A percentile compares a stretch with the other conserved stretches of the same genome.
These are phyloP conservation scores for Podospora pseudopauciseta DNA, from an alignment of 495 filamentous ascomycete species.

Conservation along the genomic window DNA sequence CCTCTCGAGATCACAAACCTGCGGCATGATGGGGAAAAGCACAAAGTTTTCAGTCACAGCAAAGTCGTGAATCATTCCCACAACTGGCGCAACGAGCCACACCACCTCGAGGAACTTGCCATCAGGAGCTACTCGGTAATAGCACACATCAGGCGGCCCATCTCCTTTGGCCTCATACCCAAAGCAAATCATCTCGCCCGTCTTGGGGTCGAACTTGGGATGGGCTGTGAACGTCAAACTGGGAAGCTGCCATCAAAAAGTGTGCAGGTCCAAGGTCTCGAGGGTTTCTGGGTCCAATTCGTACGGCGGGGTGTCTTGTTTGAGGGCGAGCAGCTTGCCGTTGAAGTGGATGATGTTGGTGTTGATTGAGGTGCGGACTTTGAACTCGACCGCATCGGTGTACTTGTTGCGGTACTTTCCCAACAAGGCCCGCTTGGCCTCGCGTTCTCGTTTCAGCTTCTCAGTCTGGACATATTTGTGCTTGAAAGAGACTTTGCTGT, in stretches of 20 bases:
- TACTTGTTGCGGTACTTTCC: neutral
- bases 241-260: constrained; percentile 56
- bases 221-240: constrained; percentile 57
- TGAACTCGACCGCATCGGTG: neutral
- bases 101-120: constrained; percentile 8
- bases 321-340: constrained; percentile 50
- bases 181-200: constrained; percentile 55
- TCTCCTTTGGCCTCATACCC: constrained; percentile 42
- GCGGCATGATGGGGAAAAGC: constrained; percentile 6
- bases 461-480: neutral
- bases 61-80: constrained; percentile 13
- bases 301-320: constrained; percentile 54
- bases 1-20: neutral
- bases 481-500: neutral
- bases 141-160: no score
- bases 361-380: neutral
- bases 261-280: constrained; percentile 51
- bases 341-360: neutral
- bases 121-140: neutral
- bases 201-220: constrained; percentile 59
- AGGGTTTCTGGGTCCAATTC: constrained; percentile 54
- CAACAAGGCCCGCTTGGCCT: neutral
- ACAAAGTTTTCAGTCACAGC: constrained; percentile 12
- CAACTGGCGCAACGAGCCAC: constrained; percentile 2
- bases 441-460: neutral